Percentiles rank a stretch among this genome's conserved stretches.
Evolutionary conservation across 257 asterid genomes (phyloP).

Genomic region (Apocynum venetum): DNA sequence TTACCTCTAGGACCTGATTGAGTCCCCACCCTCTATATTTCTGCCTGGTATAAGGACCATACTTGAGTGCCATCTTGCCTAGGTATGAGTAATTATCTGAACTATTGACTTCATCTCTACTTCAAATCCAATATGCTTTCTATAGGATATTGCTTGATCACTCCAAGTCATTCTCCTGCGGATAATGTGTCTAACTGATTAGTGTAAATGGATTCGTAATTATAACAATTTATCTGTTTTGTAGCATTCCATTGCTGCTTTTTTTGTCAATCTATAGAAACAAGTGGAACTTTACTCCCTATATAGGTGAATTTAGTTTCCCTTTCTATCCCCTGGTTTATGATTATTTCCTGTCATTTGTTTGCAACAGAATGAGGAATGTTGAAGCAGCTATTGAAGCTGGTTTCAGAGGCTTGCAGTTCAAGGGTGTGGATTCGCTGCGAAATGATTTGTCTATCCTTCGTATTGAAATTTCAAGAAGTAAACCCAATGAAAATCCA

Average conservation of each 20-base stretch:
- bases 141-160: neutral
- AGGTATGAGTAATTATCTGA: too few species aligned
- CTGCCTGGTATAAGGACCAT: neutral
- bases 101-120: neutral
- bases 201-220: neutral
- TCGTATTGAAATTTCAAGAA: slow-evolving; percentile 38
- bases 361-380: slow-evolving; percentile 55
- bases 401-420: slow-evolving; percentile 66
- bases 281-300: neutral
- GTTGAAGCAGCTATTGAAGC: slow-evolving; percentile 71
- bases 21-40: neutral
- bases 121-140: neutral
- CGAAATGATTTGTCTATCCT: slow-evolving; percentile 46
- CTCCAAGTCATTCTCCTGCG: too few species aligned
- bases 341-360: neutral
- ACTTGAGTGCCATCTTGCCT: too few species aligned
- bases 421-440: slow-evolving; percentile 56
- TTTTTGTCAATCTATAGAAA: neutral
- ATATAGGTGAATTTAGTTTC: neutral
- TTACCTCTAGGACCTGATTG: neutral
- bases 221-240: neutral
- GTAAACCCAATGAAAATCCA: slow-evolving; percentile 14
- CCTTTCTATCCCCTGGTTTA: neutral
- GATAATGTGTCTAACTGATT: too few species aligned
- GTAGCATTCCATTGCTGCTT: neutral